Evolutionary conservation across 768 basidiomycete species (phyloP), one percentile per base, ranked within the genome.

Genomic region (Russula virescens): DNA sequence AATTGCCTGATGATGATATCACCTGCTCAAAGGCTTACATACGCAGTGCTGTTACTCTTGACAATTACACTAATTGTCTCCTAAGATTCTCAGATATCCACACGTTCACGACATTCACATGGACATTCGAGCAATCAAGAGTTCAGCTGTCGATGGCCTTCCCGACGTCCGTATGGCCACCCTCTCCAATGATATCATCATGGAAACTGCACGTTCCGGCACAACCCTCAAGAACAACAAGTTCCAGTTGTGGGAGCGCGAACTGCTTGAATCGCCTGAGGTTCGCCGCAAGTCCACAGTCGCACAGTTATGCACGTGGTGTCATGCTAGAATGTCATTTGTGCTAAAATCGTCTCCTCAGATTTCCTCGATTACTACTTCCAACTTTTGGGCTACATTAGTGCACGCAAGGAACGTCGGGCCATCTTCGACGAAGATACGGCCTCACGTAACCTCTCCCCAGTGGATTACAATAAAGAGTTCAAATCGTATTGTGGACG

Each of bases 321-420:
- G 55, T 38, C 52, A 54, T 67, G 66, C 13, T 16, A 31, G 8
- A 16, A 40, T 25, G 66, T 35, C 35, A 51, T 25, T 21, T 16
- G 62, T 61, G 63, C 58, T 55, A 23, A 64, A 23, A 21, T 70
- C 46, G 45, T 43, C 55, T 34, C 54, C 59, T 49, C 59, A 95
- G 94, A 91, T 78, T 98, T 98, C 76, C 83, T 97, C 55, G 96
- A 98, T 75, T 98, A 99, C 73, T 99, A 99, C 77, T 99, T 99
- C 73, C 93, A 98, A 72, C 82, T 86, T 1, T 81, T 99, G 42
- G 93, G 92, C 19, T 98, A 98, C 75, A 81, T 98, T 62, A 84
- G 88, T 9, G 75, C 87, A 21, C 85, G 97, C 26, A 94, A 93
- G 72, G 87, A 93, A 50, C 87, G 97, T 26, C 83, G 94, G 31